Evolutionary conservation across 1,284 basidiomycete genomes (phyloP), one percentile per base, ranked within the genome.

Genomic region (Tilletia caries): DNA sequence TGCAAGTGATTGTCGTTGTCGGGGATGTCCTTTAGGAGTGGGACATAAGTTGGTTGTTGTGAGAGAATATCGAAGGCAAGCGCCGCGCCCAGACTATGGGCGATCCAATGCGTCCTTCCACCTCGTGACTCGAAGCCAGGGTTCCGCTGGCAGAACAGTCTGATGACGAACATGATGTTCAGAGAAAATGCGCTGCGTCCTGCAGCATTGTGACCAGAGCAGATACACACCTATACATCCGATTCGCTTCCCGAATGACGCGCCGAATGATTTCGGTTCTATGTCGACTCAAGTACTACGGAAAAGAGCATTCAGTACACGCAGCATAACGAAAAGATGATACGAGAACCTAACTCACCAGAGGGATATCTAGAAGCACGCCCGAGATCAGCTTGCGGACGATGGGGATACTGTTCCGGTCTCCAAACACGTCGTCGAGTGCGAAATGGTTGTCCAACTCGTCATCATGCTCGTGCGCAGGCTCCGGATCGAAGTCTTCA

Each of bases 11-110:
- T 46, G 18, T 62, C 71, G 18, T 32, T n/a, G 2, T 18, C 27
- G 27, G 32, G 15, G 13, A 32, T 18, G 20, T 25, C 69, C 44
- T 70, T 67, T 65, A 77, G 66, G 2, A 54, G 67, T 18, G 73
- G 69, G 20, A 87, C 86, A 15, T 82, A 78, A 3, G 87, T 87
- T 0, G 87, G 86, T 75, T 88, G 87, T 69, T 85, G 84, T 13
- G 86, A 86, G 13, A 88, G 83, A 50, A 88, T 85, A 68, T 88
- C 86, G 0, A 86, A 84, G 1, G 86, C 86, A 2, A 88, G 81
- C 6, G 86, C 86, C 0, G 86, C 86, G 6, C 87, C 87, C 3
- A 88, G 84, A 74, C 83, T 84, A 68, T 86, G 85, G 1, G 82
- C 84, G 29, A 85, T 75, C 41, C 85, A 76, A 68, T 84, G 84